Conservation (phyloP, 176 grass and related monocot species). For the Lolium rigidum region DNA sequence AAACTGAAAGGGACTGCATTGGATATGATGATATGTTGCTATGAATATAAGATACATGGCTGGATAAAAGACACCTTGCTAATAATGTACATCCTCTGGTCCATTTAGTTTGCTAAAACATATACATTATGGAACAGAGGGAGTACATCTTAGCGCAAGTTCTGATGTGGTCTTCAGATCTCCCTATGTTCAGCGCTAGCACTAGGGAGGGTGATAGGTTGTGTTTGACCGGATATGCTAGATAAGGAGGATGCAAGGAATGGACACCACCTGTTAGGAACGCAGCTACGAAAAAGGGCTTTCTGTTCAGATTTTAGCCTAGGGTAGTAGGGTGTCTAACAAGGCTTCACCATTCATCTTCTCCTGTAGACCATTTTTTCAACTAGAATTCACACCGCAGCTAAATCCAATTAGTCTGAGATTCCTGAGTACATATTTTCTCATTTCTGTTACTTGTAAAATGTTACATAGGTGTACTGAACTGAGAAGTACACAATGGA, state of each 20-base stretch:
- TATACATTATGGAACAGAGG: too few relatives aligned
- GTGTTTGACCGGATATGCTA: not conserved
- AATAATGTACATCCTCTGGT: not conserved
- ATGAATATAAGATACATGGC: not conserved
- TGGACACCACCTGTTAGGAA: constrained; percentile 1
- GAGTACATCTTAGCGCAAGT: not conserved
- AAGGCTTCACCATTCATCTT: not conserved
- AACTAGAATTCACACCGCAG: too few relatives aligned
- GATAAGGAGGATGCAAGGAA: constrained; percentile 1
- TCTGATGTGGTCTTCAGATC: not conserved
- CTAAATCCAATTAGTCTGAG: too few relatives aligned
- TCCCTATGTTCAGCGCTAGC: not conserved
- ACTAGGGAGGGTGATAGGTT: not conserved
- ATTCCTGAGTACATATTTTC: too few relatives aligned
- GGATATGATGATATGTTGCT: not conserved
- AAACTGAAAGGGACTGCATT: not conserved
- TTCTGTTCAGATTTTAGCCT: not conserved
- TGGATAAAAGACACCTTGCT: not conserved
- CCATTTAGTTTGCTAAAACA: too few relatives aligned
- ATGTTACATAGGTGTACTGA: not conserved
- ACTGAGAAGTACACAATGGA: not conserved
- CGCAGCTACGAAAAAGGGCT: not conserved
- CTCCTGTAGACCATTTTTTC: not conserved
- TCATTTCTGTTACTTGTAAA: not conserved
- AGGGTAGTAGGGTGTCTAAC: too few relatives aligned